Conservation (phyloP, 129 eudicot genomes). For the Heracleum sosnowskyi region DNA sequence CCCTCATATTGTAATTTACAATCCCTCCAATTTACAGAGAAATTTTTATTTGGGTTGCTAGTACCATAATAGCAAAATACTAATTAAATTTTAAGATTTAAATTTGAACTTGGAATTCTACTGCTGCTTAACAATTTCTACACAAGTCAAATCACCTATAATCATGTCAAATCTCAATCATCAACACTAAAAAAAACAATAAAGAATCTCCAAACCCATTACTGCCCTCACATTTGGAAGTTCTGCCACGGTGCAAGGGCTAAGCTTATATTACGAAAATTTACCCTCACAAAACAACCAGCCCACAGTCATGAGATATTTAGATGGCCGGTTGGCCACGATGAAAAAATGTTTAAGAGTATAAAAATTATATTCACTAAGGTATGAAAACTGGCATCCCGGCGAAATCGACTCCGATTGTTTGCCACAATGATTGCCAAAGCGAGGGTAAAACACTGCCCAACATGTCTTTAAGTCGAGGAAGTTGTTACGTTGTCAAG, state of each 20-base stretch:
- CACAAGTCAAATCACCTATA: too few species aligned
- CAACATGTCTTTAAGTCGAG: background rate
- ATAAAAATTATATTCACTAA: too few species aligned
- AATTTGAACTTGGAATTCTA: background rate
- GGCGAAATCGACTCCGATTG: too few species aligned
- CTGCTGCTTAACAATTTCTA: background rate
- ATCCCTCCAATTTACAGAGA: too few species aligned
- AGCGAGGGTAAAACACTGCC: background rate
- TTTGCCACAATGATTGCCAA: too few species aligned
- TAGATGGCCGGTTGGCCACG: background rate
- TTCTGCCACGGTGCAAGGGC: background rate
- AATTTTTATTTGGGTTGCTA: too few species aligned
- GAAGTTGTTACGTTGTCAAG: background rate
- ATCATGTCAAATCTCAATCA: too few species aligned
- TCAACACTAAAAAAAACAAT: too few species aligned
- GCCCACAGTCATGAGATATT: background rate
- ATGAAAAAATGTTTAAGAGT: background rate
- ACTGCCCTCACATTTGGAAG: background rate
- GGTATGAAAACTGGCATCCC: too few species aligned
- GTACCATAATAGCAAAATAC: background rate
- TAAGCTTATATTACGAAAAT: background rate
- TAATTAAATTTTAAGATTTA: too few species aligned
- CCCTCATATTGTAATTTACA: background rate
- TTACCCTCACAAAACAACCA: background rate
- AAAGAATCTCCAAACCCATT: too few species aligned